Percentiles rank a stretch among this genome's conserved stretches.
These are phyloP conservation scores for Middelhovenomyces tepae DNA, from an alignment of 805 yeast genomes.

Conservation along the genomic window DNA sequence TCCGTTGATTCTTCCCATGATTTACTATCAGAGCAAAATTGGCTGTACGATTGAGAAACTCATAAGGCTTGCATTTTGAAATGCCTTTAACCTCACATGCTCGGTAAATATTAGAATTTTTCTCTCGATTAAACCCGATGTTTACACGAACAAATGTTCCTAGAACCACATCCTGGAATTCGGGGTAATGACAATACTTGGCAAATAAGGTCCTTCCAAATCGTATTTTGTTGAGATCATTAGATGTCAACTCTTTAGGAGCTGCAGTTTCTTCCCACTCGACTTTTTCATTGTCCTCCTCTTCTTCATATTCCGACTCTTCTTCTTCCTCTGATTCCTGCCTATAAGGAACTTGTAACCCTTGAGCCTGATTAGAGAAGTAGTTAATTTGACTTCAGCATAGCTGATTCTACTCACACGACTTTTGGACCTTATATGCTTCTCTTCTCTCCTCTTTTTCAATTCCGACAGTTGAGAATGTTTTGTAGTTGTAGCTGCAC, in stretches of 20 bases:
- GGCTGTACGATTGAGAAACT: conserved; percentile 40
- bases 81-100: conserved; percentile 73
- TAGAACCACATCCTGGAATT: conserved; percentile 56
- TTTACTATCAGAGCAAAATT: conserved; percentile 60
- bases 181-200: conserved; percentile 74
- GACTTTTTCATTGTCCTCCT: conserved; percentile 37
- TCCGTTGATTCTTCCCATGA: conserved; percentile 71
- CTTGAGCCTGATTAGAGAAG: conserved; percentile 23
- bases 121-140: conserved; percentile 59
- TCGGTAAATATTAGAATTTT: conserved; percentile 61
- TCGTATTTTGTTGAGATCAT: conserved; percentile 62
- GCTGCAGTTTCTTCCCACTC: conserved; percentile 38
- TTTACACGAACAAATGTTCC: conserved; percentile 80
- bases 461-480: conserved; percentile 59
- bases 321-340: conserved; percentile 10
- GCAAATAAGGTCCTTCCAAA: conserved; percentile 72
- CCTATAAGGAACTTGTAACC: conserved; percentile 9
- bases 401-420: no score
- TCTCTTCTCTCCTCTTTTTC: conserved; percentile 66
- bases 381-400: conserved; percentile 1
- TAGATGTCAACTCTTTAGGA: conserved; percentile 39
- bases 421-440: conserved; percentile 24
- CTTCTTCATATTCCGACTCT: conserved; percentile 34
- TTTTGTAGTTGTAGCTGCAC: conserved; percentile 32
- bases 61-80: conserved; percentile 39